phyloP scores from a whole-genome alignment of 192 early-diverging fungal species.

The Coemansia sp. region DNA sequence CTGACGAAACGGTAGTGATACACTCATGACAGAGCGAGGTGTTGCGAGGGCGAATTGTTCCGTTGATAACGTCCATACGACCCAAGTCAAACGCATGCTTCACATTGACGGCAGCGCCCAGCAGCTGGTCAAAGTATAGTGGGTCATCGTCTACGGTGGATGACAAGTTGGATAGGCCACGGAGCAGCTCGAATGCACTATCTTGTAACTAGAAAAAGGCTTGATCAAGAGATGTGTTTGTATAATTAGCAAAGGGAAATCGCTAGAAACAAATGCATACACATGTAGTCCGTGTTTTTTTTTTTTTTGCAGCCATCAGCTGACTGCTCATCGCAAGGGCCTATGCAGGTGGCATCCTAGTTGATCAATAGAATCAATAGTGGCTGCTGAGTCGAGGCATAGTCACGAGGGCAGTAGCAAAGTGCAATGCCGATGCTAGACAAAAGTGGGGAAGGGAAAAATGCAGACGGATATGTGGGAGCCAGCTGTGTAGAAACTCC shows the following conservation, averaged over 20 bases:
- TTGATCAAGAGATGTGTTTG: background rate
- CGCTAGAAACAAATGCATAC: background rate
- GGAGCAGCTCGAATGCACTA: slow-evolving; percentile 49
- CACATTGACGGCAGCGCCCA: slow-evolving; percentile 49
- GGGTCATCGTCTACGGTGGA: slow-evolving; percentile 48
- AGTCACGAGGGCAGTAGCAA: slow-evolving; percentile 2
- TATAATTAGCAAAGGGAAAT: background rate
- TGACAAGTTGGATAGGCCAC: slow-evolving; percentile 41
- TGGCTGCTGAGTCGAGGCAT: background rate
- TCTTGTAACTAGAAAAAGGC: slow-evolving; percentile 45
- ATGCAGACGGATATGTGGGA: background rate
- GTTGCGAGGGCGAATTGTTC: slow-evolving; percentile 50
- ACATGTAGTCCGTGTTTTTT: background rate
- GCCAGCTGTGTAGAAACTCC: background rate
- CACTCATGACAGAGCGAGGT: slow-evolving; percentile 55
- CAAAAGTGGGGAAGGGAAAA: background rate
- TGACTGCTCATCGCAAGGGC: background rate
- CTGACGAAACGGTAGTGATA: slow-evolving; percentile 53
- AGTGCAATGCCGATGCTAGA: background rate
- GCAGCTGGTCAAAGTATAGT: slow-evolving; percentile 53
- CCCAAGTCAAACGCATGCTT: slow-evolving; percentile 54
- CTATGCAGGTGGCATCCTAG: background rate
- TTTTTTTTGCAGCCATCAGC: background rate
- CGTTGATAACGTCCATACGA: slow-evolving; percentile 52
- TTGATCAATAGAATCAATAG: background rate